A percentile compares a stretch with the other conserved stretches of the same genome.
Evolutionary conservation across 2,329 filamentous ascomycete genomes (phyloP).

Genomic region (Akanthomyces dipterigenus): DNA sequence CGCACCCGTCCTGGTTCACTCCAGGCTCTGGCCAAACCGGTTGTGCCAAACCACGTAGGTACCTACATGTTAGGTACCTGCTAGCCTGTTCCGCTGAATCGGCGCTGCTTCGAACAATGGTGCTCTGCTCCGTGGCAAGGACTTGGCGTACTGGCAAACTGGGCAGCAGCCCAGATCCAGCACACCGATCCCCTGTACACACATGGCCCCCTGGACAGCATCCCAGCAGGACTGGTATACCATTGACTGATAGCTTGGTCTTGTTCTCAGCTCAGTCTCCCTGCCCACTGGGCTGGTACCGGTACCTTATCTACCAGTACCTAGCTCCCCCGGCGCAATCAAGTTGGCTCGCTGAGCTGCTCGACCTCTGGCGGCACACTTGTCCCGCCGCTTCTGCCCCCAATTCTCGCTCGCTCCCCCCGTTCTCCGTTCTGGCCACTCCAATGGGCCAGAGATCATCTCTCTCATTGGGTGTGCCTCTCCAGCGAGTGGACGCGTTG

Average conservation of each 20-base stretch:
- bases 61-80: too few relatives aligned
- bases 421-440: background rate
- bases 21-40: background rate
- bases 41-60: background rate
- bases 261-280: too few relatives aligned
- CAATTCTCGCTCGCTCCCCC: background rate
- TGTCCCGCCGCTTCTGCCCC: conserved; percentile 1
- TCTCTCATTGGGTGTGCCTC: conserved; percentile 10
- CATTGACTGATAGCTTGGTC: too few relatives aligned
- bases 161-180: background rate
- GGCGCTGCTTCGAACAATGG: background rate
- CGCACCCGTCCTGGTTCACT: background rate
- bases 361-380: background rate
- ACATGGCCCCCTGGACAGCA: too few relatives aligned
- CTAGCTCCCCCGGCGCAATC: background rate
- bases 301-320: too few relatives aligned
- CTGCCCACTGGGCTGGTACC: too few relatives aligned
- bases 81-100: background rate
- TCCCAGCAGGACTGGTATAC: too few relatives aligned
- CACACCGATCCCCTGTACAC: background rate
- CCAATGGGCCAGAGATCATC: conserved; percentile 13
- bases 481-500: background rate
- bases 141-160: background rate
- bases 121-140: background rate
- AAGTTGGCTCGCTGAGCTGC: background rate